A percentile compares a stretch with the other conserved stretches of the same genome.
These are phyloP conservation scores for Oryza officinalis DNA, from an alignment of 176 grass and related monocot species.

Conservation along the genomic window DNA sequence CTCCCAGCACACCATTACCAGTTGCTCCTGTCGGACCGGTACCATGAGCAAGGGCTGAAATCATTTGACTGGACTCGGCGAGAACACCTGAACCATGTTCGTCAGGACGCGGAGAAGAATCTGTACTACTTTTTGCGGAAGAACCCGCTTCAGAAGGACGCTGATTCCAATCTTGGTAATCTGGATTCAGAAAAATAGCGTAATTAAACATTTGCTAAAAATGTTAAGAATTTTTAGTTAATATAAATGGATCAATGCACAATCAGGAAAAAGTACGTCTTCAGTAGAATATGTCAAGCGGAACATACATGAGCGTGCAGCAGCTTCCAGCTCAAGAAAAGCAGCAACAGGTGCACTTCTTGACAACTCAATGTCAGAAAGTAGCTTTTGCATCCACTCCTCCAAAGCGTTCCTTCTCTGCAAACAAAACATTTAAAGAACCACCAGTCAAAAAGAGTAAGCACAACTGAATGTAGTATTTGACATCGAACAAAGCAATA, in stretches of 20 bases:
- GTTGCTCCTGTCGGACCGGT: constrained; percentile 44
- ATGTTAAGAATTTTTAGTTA: not conserved
- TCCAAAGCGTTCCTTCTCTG: constrained; percentile 92
- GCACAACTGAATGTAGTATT: constrained; percentile 15
- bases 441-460: constrained; percentile 24
- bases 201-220: constrained; percentile 24
- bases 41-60: constrained; percentile 25
- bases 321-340: constrained; percentile 96
- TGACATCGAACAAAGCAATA: not conserved
- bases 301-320: constrained; percentile 82
- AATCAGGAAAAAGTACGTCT: not conserved
- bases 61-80: constrained; percentile 43
- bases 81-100: constrained; percentile 45
- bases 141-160: constrained; percentile 54
- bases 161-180: constrained; percentile 72
- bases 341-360: constrained; percentile 90
- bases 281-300: constrained; percentile 10
- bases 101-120: constrained; percentile 35
- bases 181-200: constrained; percentile 49
- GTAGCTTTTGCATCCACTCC: constrained; percentile 94
- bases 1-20: constrained; percentile 59
- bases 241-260: constrained; percentile 18
- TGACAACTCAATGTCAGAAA: constrained; percentile 93
- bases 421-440: constrained; percentile 34
- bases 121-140: constrained; percentile 43